phyloP scores from a whole-genome alignment of 1,284 basidiomycete species.

The Cryptococcus sp. region DNA sequence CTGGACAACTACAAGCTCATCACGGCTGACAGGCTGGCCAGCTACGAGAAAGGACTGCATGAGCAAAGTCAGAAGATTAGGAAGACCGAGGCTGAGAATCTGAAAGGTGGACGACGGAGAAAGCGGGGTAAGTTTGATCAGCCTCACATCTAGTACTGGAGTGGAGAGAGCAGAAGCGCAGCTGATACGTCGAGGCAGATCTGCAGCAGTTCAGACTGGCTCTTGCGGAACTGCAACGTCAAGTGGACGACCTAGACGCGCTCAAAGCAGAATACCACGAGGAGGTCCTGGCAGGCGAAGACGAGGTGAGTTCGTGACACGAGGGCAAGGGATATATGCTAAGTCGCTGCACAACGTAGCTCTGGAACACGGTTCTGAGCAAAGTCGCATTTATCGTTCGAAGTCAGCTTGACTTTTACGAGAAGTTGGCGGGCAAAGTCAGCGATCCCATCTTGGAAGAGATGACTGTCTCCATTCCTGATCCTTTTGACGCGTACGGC shows the following conservation, averaged over 20 bases:
- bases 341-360: slow-evolving; percentile 37
- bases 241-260: slow-evolving; percentile 62
- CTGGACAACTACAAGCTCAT: slow-evolving; percentile 69
- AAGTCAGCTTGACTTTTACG: slow-evolving; percentile 53
- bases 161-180: no score
- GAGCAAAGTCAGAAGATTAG: slow-evolving; percentile 84
- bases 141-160: no score
- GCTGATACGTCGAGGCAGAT: slow-evolving; percentile 58
- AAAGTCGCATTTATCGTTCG: slow-evolving; percentile 62
- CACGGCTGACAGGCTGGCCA: slow-evolving; percentile 67
- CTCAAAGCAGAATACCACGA: slow-evolving; percentile 56
- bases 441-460: slow-evolving; percentile 87
- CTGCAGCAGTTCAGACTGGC: slow-evolving; percentile 82
- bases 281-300: slow-evolving; percentile 88
- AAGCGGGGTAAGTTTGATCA: slow-evolving; percentile 67
- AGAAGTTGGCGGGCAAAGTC: slow-evolving; percentile 65
- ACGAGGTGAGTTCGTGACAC: slow-evolving; percentile 58
- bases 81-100: slow-evolving; percentile 83
- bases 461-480: slow-evolving; percentile 83
- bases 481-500: slow-evolving; percentile 90
- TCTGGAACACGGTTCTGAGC: slow-evolving; percentile 84
- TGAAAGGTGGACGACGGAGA: slow-evolving; percentile 68
- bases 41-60: slow-evolving; percentile 74
- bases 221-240: slow-evolving; percentile 76
- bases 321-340: neutral